Conservation (phyloP, 306 rosid species). For the Hippophae tibetana region DNA sequence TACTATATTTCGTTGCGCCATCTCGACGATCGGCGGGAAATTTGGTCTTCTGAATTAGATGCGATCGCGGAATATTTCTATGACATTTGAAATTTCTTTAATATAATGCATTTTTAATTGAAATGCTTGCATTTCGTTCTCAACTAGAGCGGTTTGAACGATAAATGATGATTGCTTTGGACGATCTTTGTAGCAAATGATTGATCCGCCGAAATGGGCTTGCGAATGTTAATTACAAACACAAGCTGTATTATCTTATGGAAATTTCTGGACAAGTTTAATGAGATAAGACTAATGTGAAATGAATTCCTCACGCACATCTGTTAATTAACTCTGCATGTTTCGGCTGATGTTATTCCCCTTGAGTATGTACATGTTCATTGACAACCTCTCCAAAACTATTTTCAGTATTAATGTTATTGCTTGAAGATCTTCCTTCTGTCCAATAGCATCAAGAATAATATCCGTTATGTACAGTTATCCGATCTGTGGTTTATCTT, state of each 20-base stretch:
- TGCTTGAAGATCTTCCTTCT: no score
- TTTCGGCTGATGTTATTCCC: no score
- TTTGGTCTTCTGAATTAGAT: slow-evolving; percentile 2
- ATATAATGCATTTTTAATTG: background rate
- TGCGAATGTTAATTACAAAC: background rate
- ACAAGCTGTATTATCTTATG: background rate
- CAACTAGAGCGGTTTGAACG: background rate
- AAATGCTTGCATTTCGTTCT: slow-evolving; percentile 1
- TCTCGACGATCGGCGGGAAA: background rate
- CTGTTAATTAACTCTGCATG: no score
- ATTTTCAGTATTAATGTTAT: no score
- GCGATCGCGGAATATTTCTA: background rate
- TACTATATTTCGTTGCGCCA: background rate
- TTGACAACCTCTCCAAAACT: no score
- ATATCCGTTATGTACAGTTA: background rate
- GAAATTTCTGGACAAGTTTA: background rate
- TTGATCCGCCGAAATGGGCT: background rate
- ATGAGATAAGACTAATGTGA: background rate
- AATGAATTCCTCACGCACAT: no score
- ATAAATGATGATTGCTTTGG: background rate
- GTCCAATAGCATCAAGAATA: no score
- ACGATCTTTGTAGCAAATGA: slow-evolving; percentile 2
- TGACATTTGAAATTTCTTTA: background rate
- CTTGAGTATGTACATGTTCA: no score
- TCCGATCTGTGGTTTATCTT: background rate